A percentile compares a stretch with the other conserved stretches of the same genome.
phyloP scores from a whole-genome alignment of 2,329 filamentous ascomycete genomes.

The Trichophyton benhamiae region DNA sequence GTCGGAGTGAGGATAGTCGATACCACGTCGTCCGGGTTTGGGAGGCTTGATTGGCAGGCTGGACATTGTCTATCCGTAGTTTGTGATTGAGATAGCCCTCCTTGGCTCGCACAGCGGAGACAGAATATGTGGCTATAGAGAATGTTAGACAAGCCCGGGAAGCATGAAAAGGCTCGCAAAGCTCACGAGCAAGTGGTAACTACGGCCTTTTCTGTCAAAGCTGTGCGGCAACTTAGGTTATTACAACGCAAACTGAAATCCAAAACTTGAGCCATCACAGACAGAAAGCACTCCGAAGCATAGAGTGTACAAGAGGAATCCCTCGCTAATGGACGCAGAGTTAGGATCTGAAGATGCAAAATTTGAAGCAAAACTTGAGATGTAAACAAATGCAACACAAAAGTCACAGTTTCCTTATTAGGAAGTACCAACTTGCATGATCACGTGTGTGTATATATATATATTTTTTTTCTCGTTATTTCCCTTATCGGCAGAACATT shows the following conservation, averaged over 20 bases:
- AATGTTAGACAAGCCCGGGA: too few species aligned
- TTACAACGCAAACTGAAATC: conserved; percentile 70
- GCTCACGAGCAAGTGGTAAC: conserved; percentile 78
- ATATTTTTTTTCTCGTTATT: not conserved
- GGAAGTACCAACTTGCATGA: not conserved
- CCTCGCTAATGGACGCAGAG: not conserved
- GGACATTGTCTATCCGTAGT: conserved; percentile 53
- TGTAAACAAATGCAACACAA: not conserved
- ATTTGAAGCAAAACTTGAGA: not conserved
- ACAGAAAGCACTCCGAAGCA: not conserved
- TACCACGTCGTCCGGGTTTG: conserved; percentile 62
- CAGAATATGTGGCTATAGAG: conserved; percentile 69
- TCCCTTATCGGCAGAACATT: not conserved
- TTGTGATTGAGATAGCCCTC: conserved; percentile 48
- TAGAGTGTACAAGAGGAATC: not conserved
- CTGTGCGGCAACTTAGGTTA: conserved; percentile 58
- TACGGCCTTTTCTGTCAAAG: conserved; percentile 58
- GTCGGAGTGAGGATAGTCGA: conserved; percentile 60
- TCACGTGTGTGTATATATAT: not conserved
- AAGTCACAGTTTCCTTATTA: not conserved
- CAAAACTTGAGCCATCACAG: conserved; percentile 39
- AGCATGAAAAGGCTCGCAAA: too few species aligned
- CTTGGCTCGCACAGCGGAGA: conserved; percentile 53
- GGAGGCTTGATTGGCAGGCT: conserved; percentile 57
- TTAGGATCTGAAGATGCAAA: not conserved